Percentiles rank a stretch among this genome's conserved stretches.
Evolutionary conservation across 345 rosid genomes (phyloP).

Genomic region (Moricandia arvensis): DNA sequence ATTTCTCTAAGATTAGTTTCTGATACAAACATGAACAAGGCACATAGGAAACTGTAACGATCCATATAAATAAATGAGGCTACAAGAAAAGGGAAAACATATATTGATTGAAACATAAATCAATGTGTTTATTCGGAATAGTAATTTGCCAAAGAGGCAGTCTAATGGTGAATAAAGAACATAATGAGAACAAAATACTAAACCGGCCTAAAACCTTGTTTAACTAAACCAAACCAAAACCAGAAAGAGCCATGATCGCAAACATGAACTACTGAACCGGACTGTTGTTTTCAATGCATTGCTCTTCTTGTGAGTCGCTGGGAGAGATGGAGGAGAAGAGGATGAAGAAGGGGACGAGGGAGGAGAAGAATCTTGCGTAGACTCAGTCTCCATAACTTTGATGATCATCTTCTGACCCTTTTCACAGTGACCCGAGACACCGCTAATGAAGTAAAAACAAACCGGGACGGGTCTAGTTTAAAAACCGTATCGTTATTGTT

Average conservation of each 20-base stretch:
- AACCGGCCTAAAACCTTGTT: neutral
- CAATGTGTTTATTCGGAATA: neutral
- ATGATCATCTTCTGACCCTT: constrained; percentile 69
- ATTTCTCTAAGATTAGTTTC: neutral
- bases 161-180: neutral
- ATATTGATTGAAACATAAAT: neutral
- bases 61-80: neutral
- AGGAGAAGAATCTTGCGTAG: constrained; percentile 33
- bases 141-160: constrained; percentile 14
- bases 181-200: neutral
- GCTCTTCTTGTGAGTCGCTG: constrained; percentile 30
- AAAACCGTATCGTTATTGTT: constrained; percentile 50
- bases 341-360: constrained; percentile 22
- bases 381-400: constrained; percentile 53
- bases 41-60: neutral
- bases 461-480: constrained; percentile 49
- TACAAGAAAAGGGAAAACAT: constrained; percentile 4
- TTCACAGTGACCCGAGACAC: constrained; percentile 57
- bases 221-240: constrained; percentile 23
- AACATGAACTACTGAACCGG: constrained; percentile 12
- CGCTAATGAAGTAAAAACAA: constrained; percentile 67
- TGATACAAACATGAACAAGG: neutral
- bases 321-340: constrained; percentile 15
- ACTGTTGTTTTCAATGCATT: constrained; percentile 15
- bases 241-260: constrained; percentile 16